A percentile compares a stretch with the other conserved stretches of the same genome.
Conservation (phyloP, 2,329 filamentous ascomycete genomes). For the Ceratocystis colombiana region DNA sequence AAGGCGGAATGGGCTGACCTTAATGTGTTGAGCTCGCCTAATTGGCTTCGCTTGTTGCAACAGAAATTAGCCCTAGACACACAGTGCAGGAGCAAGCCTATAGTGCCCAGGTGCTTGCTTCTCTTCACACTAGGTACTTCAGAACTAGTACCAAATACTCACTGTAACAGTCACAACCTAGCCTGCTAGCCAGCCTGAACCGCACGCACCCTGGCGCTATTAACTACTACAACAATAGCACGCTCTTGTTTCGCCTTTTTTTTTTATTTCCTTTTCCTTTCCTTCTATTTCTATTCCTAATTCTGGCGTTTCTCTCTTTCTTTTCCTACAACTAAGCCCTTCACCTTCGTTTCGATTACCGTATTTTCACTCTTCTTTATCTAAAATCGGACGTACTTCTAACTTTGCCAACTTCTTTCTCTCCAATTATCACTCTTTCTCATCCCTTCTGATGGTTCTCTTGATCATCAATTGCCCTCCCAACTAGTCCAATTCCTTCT, state of each 20-base stretch:
- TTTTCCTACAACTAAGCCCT: not conserved
- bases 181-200: not conserved
- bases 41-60: not conserved
- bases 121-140: not conserved
- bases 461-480: conserved; percentile 1
- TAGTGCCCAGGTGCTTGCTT: too few relatives aligned
- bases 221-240: not conserved
- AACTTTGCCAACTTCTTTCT: not conserved
- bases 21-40: conserved; percentile 1
- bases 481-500: conserved; percentile 13
- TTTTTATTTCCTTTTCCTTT: not conserved
- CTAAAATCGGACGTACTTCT: not conserved
- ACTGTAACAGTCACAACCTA: not conserved
- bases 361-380: conserved; percentile 1
- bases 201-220: not conserved
- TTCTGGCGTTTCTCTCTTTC: not conserved
- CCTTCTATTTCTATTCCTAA: not conserved
- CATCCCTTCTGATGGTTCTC: conserved; percentile 6
- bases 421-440: not conserved
- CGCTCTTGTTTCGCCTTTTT: conserved; percentile 5
- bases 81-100: not conserved
- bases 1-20: not conserved
- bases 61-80: conserved; percentile 6
- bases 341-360: not conserved
- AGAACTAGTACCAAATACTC: not conserved